Percentiles rank a stretch among this genome's conserved stretches.
Evolutionary conservation across 2,329 filamentous ascomycete species (phyloP).

Genomic region (Venturia aucupariae): DNA sequence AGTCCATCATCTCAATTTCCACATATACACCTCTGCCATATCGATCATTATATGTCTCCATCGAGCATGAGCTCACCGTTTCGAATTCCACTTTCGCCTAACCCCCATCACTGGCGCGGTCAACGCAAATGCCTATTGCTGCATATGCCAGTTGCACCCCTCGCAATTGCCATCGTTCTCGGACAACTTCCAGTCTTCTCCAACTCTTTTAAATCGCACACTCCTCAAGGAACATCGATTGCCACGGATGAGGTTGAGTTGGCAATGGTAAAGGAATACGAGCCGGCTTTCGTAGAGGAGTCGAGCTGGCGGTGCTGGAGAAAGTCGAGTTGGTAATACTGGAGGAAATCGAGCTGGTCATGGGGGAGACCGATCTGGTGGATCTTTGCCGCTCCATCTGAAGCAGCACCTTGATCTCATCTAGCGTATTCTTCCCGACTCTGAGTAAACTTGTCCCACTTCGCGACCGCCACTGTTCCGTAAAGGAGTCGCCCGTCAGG

Average conservation of each 20-base stretch:
- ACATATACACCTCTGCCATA: too few species aligned
- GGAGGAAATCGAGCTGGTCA: background rate
- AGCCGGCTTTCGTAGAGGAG: too few species aligned
- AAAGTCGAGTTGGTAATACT: too few species aligned
- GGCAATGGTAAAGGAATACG: too few species aligned
- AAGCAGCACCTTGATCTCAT: too few species aligned
- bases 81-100: too few species aligned
- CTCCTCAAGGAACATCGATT: background rate
- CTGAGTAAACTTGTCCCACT: too few species aligned
- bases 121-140: background rate
- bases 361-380: background rate
- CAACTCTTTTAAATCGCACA: background rate
- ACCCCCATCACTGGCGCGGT: background rate
- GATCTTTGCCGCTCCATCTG: too few species aligned
- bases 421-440: too few species aligned
- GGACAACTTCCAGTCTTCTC: background rate
- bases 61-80: too few species aligned
- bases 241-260: background rate
- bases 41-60: background rate
- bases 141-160: background rate
- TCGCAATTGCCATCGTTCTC: background rate
- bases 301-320: background rate
- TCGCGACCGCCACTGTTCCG: too few species aligned
- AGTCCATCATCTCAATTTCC: background rate
- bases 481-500: too few species aligned